phyloP scores from a whole-genome alignment of 2,329 filamentous ascomycete species.

The Sporothrix pseudoabietina region DNA sequence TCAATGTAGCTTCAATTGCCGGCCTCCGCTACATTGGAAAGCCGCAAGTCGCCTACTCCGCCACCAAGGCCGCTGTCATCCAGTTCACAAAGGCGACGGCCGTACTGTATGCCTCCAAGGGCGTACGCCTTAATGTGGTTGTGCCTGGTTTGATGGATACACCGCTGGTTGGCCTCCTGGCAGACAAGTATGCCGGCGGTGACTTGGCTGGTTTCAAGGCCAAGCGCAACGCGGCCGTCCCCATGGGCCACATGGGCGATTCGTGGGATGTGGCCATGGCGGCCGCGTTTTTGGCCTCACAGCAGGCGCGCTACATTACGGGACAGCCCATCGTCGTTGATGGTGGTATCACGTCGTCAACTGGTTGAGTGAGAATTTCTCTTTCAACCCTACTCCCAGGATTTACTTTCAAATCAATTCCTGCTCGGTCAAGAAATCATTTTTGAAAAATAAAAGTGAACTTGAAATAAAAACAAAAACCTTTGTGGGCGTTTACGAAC shows the following conservation, averaged over 20 bases:
- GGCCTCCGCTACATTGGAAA: constrained; percentile 23
- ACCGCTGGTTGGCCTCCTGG: constrained; percentile 1
- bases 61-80: constrained; percentile 19
- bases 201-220: constrained; percentile 15
- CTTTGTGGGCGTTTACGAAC: too few species aligned
- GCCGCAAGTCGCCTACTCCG: constrained; percentile 23
- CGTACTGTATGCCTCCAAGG: not conserved
- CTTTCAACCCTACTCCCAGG: too few species aligned
- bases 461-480: too few species aligned
- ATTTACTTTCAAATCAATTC: too few species aligned
- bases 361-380: not conserved
- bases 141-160: constrained; percentile 5
- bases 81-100: constrained; percentile 23
- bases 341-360: constrained; percentile 20
- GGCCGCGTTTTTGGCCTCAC: constrained; percentile 13
- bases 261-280: constrained; percentile 23
- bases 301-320: constrained; percentile 22
- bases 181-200: constrained; percentile 16
- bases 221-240: constrained; percentile 19
- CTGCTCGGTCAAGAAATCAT: too few species aligned
- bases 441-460: too few species aligned
- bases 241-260: constrained; percentile 23
- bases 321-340: constrained; percentile 24
- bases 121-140: not conserved
- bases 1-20: constrained; percentile 17